Percentiles rank a stretch among this genome's conserved stretches.
These are phyloP conservation scores for Pythium folliculosum DNA, from an alignment of 352 stramenopile species.

Conservation along the genomic window DNA sequence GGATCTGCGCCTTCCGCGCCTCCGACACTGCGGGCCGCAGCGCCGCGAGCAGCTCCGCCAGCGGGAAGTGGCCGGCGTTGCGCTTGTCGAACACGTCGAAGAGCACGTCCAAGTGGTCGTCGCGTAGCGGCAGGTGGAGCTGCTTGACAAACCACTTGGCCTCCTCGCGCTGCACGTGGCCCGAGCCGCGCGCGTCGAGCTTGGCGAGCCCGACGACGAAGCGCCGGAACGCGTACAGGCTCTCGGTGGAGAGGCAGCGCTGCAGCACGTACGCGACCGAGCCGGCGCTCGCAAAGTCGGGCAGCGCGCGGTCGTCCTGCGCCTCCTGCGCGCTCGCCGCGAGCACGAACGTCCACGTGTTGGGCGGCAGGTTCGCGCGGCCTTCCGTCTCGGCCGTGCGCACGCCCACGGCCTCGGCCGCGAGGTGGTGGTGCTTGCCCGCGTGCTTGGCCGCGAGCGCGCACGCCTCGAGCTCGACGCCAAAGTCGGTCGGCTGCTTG, in stretches of 20 bases:
- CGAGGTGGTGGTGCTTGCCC: conserved; percentile 75
- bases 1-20: conserved; percentile 40
- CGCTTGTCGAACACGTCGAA: conserved; percentile 73
- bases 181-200: conserved; percentile 47
- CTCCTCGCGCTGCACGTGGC: conserved; percentile 66
- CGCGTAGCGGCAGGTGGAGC: conserved; percentile 53
- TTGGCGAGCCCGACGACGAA: conserved; percentile 47
- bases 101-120: conserved; percentile 76
- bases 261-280: conserved; percentile 56
- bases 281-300: conserved; percentile 39
- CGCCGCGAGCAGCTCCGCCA: conserved; percentile 43
- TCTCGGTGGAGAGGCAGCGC: conserved; percentile 52
- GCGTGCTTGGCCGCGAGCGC: conserved; percentile 41
- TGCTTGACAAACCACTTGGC: conserved; percentile 62
- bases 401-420: conserved; percentile 50
- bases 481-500: conserved; percentile 80
- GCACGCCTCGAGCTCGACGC: conserved; percentile 76
- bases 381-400: conserved; percentile 76
- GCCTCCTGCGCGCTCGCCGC: conserved; percentile 40
- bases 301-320: conserved; percentile 45
- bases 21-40: conserved; percentile 43
- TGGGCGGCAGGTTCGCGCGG: conserved; percentile 40
- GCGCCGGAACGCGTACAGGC: conserved; percentile 61
- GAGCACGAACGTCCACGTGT: conserved; percentile 73
- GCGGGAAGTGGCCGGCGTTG: conserved; percentile 60